Percentiles rank a stretch among this genome's conserved stretches.
These are phyloP conservation scores for Pyrrhoderma lamaoense DNA, from an alignment of 1,284 basidiomycete species.

Conservation along the genomic window DNA sequence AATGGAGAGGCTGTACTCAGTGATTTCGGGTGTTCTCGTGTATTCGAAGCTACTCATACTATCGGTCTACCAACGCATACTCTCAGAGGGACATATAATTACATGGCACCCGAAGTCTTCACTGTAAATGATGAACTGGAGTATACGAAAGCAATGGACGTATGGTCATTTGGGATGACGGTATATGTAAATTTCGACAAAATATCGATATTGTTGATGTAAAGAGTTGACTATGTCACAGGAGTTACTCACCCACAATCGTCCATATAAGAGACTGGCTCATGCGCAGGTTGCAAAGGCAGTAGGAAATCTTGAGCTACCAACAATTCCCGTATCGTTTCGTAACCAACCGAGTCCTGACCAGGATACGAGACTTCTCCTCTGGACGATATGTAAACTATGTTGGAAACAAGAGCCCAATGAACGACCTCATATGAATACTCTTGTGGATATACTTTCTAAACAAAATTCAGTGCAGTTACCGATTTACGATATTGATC, in stretches of 20 bases:
- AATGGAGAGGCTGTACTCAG: slow-evolving; percentile 3
- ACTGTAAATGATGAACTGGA: neutral
- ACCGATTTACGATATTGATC: too few species aligned
- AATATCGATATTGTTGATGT: neutral
- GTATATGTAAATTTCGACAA: neutral
- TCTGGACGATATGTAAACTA: neutral
- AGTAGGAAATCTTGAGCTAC: neutral
- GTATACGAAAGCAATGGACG: neutral
- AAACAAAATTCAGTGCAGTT: too few species aligned
- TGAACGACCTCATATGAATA: too few species aligned
- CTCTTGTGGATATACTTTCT: too few species aligned
- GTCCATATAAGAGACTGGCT: too few species aligned
- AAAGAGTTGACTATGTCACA: neutral
- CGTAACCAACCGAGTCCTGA: neutral
- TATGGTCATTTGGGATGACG: neutral
- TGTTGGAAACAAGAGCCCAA: neutral
- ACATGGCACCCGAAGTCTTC: neutral
- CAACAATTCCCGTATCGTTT: neutral
- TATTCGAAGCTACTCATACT: neutral
- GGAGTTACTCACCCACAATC: neutral
- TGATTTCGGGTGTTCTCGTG: slow-evolving; percentile 5
- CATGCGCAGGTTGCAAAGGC: neutral
- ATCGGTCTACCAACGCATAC: neutral
- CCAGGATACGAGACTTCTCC: neutral
- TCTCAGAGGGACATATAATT: neutral